Conservation (phyloP, 1,284 basidiomycete genomes). For the Melanopsichium pennsylvanicum region DNA sequence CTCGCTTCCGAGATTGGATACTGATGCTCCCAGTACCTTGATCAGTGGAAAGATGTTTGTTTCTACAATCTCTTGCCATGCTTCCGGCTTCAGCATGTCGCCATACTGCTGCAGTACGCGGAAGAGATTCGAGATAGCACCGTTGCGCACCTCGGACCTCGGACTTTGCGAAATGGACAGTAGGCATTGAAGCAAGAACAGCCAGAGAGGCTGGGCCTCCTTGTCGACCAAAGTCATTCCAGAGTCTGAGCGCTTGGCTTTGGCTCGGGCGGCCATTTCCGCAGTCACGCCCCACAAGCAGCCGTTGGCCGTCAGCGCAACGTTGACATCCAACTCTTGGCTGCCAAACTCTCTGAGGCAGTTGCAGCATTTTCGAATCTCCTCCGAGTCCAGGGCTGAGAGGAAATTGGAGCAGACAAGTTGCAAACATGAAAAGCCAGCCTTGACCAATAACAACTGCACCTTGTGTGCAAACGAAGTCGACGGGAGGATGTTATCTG, state of each 20-base stretch:
- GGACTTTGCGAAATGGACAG: constrained; percentile 81
- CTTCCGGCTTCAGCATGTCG: constrained; percentile 76
- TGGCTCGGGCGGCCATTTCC: constrained; percentile 49
- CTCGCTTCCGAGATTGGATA: constrained; percentile 11
- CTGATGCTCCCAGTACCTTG: constrained; percentile 71
- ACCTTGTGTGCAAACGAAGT: constrained; percentile 61
- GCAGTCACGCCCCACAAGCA: constrained; percentile 62
- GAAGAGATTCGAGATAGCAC: constrained; percentile 94
- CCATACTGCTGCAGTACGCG: constrained; percentile 92
- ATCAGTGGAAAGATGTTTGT: constrained; percentile 88
- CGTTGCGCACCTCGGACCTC: constrained; percentile 85
- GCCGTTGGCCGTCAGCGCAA: constrained; percentile 76
- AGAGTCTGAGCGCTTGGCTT: background rate
- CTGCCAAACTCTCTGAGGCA: constrained; percentile 89
- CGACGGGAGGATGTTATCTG: constrained; percentile 51
- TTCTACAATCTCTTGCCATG: constrained; percentile 76
- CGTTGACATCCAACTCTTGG: constrained; percentile 88
- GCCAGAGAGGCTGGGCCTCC: constrained; percentile 72
- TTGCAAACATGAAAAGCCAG: constrained; percentile 91
- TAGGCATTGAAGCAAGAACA: constrained; percentile 84
- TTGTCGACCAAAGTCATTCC: constrained; percentile 15
- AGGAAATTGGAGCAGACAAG: constrained; percentile 89
- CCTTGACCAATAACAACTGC: constrained; percentile 71
- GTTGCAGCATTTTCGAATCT: constrained; percentile 84
- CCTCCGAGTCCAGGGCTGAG: constrained; percentile 78